phyloP scores from a whole-genome alignment of 768 basidiomycete species.

The Mycena albidolilacea region DNA sequence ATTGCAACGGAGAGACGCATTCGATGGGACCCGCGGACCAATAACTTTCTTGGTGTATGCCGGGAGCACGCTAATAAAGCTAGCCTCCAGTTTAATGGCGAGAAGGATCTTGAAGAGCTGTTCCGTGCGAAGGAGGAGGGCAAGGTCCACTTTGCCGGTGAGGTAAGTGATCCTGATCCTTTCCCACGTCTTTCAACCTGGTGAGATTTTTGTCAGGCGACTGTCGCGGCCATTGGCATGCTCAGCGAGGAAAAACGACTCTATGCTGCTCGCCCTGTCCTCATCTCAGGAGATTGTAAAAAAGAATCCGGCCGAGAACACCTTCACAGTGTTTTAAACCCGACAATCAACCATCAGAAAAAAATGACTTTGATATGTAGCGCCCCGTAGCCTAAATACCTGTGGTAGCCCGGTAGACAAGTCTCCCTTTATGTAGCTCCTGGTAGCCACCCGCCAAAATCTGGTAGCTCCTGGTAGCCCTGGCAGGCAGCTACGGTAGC shows the following conservation, averaged over 20 bases:
- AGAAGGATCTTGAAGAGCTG: constrained; percentile 43
- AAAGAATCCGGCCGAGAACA: constrained; percentile 41
- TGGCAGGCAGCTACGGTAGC: too few relatives aligned
- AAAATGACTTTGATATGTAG: too few relatives aligned
- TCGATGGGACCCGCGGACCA: constrained; percentile 44
- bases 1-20: constrained; percentile 45
- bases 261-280: constrained; percentile 43
- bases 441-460: too few relatives aligned
- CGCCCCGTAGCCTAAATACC: too few relatives aligned
- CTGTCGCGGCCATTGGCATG: constrained; percentile 43
- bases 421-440: too few relatives aligned
- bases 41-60: constrained; percentile 48
- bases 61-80: constrained; percentile 42
- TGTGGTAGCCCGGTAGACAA: too few relatives aligned
- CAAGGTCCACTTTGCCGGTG: constrained; percentile 44
- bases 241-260: constrained; percentile 37
- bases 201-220: too few relatives aligned
- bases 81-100: constrained; percentile 41
- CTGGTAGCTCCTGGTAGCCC: too few relatives aligned
- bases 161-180: constrained; percentile 40
- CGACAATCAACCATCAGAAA: too few relatives aligned
- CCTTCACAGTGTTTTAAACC: too few relatives aligned
- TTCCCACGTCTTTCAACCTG: too few relatives aligned
- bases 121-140: constrained; percentile 33
- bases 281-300: constrained; percentile 47